Evolutionary conservation across 164 flowering plant species (phyloP), one percentile per base, ranked within the genome.

Genomic region (Tetrastigma voinierianum): DNA sequence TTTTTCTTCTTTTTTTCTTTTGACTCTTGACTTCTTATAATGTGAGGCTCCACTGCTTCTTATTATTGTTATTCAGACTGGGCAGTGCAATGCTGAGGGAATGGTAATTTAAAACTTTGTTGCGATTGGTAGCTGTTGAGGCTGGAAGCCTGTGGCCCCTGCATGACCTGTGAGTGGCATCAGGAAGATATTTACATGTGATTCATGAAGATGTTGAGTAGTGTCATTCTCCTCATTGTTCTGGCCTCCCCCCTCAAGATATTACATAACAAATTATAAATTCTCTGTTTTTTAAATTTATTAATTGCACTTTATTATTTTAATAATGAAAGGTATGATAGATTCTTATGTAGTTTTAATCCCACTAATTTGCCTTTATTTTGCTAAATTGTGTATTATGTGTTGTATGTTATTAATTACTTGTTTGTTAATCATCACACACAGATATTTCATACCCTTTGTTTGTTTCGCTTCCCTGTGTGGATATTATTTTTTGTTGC

Each of bases 171-270:
- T 43, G 57, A 20, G 55, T 51, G 65, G 3, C 44, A 11, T 64
- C 9, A 57, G 46, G 40, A 47, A 67, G 66, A 58, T 23, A 61
- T 46, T 63, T 25, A 45, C 16, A 90, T 87, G 93, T 70, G 51
- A 64, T 67, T 67, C 88, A 51, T 74, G 70, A 70, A 87, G 87
- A 80, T 94, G 98, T 88, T 57, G 97, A 93, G n/a, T 77, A 86
- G 94, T 49, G 88, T 93, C 54, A 54, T 87, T 66, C 81, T 88
- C 98, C 17, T 93, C 97, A 18, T 68, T 93, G 69, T 90, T 88
- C 68, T 89, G 97, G 93, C 92, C 87, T 45, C n/a, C 89, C 98
- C 5, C 96, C 98, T 9, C 89, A 74, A 66, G 97, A 90, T 69
- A 68, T 61, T 45, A 83, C 75, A 46, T 95, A 91, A 65, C 71